A percentile compares a stretch with the other conserved stretches of the same genome.
Conservation (phyloP, 768 basidiomycete genomes). For the Daedaleopsis nitida region DNA sequence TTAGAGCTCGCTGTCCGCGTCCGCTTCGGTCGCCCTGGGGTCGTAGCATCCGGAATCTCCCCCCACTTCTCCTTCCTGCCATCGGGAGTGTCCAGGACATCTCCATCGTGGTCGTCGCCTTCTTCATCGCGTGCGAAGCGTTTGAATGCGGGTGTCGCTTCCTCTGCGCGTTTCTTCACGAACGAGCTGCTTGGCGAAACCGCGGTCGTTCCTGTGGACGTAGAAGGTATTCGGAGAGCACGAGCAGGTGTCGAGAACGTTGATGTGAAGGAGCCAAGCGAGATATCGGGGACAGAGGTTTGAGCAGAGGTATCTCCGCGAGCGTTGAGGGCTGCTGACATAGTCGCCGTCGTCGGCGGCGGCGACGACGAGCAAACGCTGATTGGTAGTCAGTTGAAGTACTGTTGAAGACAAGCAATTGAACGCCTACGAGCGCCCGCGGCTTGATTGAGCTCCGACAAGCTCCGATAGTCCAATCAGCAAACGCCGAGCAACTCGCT, state of each 20-base stretch:
- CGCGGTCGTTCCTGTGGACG: slow-evolving; percentile 59
- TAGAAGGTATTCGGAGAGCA: slow-evolving; percentile 47
- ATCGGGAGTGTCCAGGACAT: slow-evolving; percentile 54
- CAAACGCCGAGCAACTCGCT: too few species aligned
- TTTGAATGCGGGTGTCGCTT: slow-evolving; percentile 43
- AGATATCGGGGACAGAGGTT: slow-evolving; percentile 58
- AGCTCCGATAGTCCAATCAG: too few species aligned
- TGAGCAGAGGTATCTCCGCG: slow-evolving; percentile 44
- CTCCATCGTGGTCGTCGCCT: slow-evolving; percentile 36
- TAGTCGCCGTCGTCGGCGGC: slow-evolving; percentile 18
- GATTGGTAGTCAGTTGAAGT: too few species aligned
- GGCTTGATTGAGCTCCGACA: too few species aligned
- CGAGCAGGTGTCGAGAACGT: slow-evolving; percentile 55
- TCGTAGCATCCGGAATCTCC: slow-evolving; percentile 14
- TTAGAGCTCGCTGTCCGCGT: slow-evolving; percentile 24
- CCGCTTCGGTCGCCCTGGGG: slow-evolving; percentile 22
- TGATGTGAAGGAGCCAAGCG: slow-evolving; percentile 56
- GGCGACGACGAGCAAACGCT: neutral
- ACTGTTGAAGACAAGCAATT: too few species aligned
- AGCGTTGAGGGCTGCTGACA: slow-evolving; percentile 46
- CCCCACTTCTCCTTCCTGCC: slow-evolving; percentile 42
- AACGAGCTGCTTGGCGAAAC: slow-evolving; percentile 45
- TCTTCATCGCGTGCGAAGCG: slow-evolving; percentile 41
- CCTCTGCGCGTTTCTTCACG: slow-evolving; percentile 41
- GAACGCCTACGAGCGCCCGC: too few species aligned